Base-by-base conservation (phyloP, 305 asterid genomes). In the Ruellia speciosa region DNA sequence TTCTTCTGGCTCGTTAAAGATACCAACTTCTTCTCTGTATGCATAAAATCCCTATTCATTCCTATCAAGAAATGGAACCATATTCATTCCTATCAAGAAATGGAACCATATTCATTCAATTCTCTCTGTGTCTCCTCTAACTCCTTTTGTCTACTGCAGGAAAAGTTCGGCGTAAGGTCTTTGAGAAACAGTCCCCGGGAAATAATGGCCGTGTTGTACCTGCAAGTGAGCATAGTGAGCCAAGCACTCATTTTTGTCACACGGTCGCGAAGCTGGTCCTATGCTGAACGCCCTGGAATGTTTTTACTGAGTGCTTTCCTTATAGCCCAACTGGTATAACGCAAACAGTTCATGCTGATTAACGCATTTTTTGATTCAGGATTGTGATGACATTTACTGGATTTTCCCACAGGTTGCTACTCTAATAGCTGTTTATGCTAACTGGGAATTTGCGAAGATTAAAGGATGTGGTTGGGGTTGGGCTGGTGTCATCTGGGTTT, bases 401-500 rank as follows among this genome's bases (percentile, higher is more conserved):
- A 6, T 37, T n/a, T 12, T n/a, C 6, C 14, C 2, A 43, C 75
- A 86, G 95, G 86, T 84, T 43, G 97, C 97, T 1, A 89, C 97
- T 8, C 66, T 89, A 0, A 79, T 89, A 62, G 93, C 94, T 2
- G 97, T 84, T 16, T 84, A 84, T 56, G 97, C 88, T 11, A 70
- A 82, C 69, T 85, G 90, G 82, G 55, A 43, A 8, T 86, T 89
- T 63, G 97, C 97, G 11, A 81, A 86, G 59, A 88, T 88, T 31
- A 71, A 67, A 54, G 92, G 95, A 60, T 86, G 89, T 4, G 95
- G 97, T 0, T 86, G 97, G 95, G 90, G 85, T 37, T 89, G 95
- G 95, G 86, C 97, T 0, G 92, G 92, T 9, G 94, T 87, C 4
- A 80, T 86, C 61, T 86, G 97, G 97, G 79, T 89, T 49, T 86